Base-by-base conservation (phyloP, 139 green algal genomes). In the Eudorina sp. region DNA sequence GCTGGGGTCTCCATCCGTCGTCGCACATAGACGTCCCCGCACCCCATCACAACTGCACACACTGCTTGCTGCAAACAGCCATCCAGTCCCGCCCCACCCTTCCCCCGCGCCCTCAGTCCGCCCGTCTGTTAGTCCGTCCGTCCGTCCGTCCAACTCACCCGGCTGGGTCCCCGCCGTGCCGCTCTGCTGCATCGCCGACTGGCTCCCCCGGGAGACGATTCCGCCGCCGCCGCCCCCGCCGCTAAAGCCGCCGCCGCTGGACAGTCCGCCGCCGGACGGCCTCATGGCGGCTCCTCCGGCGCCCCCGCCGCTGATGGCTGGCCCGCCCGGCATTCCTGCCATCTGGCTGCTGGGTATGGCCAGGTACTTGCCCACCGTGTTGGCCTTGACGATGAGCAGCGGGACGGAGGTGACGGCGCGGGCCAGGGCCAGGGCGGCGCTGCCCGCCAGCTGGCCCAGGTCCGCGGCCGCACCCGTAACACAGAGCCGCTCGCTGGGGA, bases 331-430 rank as follows among this genome's bases (percentile, higher is more conserved):
- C 25, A 72, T 16, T 53, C 4, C 41, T 16, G 25, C 70, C 41
- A 11, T 34, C 45, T 43, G 19, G 29, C 31, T 7, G 45, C 45
- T 81, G 80, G 80, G 80, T 0, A 86, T 23, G 41, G 31, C 34
- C 18, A 86, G 80, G 60, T 77, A 86, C 60, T 62, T 76, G 29
- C 89, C 89, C 2, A 70, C 29, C 9, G 89, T 89, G 89, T 92
- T 92, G 83, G 55, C 73, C 64, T 92, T 92, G 51, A 92, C 83
- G 16, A 92, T 51, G 13, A 92, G 89, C 41, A 92, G 70, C 13
- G 89, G 89, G 0, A 82, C 23, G 0, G 43, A 45, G 4, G 58
- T 88, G 53, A 85, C 14, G 21, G 66, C 25, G 23, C 75, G 45
- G 23, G 86, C 86, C 38, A 90, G 60, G 31, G 81, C 80, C 36